Percentiles rank a stretch among this genome's conserved stretches.
These are phyloP conservation scores for Dendrobium nobile DNA, from an alignment of 106 monocot genomes.

Conservation along the genomic window DNA sequence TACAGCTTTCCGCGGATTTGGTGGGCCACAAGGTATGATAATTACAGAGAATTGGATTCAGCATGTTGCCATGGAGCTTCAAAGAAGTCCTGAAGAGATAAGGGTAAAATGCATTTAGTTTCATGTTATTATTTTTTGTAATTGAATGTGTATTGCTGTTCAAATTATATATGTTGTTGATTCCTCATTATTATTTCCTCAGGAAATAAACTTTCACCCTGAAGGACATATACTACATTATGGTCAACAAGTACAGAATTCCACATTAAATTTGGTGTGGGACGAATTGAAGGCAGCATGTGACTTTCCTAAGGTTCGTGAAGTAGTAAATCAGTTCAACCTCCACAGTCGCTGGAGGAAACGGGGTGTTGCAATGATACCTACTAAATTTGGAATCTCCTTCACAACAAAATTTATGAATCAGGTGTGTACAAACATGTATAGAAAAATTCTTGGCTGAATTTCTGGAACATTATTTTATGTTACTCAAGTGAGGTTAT, in stretches of 20 bases:
- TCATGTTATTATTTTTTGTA: neutral
- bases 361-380: constrained; percentile 84
- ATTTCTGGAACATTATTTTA: constrained; percentile 4
- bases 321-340: constrained; percentile 53
- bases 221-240: constrained; percentile 75
- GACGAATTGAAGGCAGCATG: constrained; percentile 74
- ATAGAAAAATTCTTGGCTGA: neutral
- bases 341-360: constrained; percentile 78
- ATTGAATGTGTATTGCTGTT: neutral
- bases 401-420: constrained; percentile 85
- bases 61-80: constrained; percentile 65
- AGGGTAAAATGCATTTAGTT: constrained; percentile 25
- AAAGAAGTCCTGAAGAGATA: constrained; percentile 84
- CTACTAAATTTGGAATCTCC: constrained; percentile 98
- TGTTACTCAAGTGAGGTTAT: neutral
- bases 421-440: constrained; percentile 40
- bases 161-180: neutral
- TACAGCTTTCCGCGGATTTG: constrained; percentile 97
- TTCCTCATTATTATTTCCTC: constrained; percentile 1
- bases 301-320: constrained; percentile 50
- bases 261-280: constrained; percentile 65
- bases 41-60: constrained; percentile 97
- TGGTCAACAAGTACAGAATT: constrained; percentile 71
- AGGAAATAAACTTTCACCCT: constrained; percentile 85
- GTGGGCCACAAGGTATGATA: constrained; percentile 93